Evolutionary conservation across 768 basidiomycete genomes (phyloP), one percentile per base, ranked within the genome.

Genomic region (Xanthoconium purpureum): DNA sequence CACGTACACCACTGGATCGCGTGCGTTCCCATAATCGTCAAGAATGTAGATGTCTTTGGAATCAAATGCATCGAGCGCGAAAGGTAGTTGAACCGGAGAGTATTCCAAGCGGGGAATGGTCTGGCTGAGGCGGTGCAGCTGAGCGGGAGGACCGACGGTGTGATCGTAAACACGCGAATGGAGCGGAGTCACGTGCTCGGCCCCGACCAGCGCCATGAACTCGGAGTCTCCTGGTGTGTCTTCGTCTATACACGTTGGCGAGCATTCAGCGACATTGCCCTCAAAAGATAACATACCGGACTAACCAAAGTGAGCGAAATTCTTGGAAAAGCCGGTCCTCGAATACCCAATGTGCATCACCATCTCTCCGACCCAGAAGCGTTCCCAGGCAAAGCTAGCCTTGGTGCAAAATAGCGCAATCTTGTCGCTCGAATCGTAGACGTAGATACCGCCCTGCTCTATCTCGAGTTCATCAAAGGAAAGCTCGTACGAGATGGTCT

Each of bases 341-440:
- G 73, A 73, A 47, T 74, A 71, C 6, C 75, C 74, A 12, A 85
- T 63, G 17, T 45, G 44, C 29, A 43, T 43, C 42, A 6, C 80
- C 70, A 85, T 85, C 61, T 86, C 82, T 20, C 81, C 83, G 11
- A 84, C 82, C 62, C 79, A 82, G 70, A 81, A 85, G 36, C 77
- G 1, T 30, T 45, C 44, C 44, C 44, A 45, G 15, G 84, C 83
- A 2, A 72, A 63, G 49, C 83, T 82, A 7, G 70, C 68, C 56
- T 76, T 77, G n/a, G 80, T 81, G 60, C 86, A 85, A 55, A 80
- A 76, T 62, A 86, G 81, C 74, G 77, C 78, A 33, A 86, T 63
- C 38, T 77, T 61, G 2, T 65, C 57, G 37, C 83, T 83, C 67
- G 81, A 82, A 65, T 86, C 85, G 17, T 86, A 72, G 20, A 85